Percentiles rank a stretch among this genome's conserved stretches.
phyloP scores from a whole-genome alignment of 345 rosid genomes.

The Salix exigua region DNA sequence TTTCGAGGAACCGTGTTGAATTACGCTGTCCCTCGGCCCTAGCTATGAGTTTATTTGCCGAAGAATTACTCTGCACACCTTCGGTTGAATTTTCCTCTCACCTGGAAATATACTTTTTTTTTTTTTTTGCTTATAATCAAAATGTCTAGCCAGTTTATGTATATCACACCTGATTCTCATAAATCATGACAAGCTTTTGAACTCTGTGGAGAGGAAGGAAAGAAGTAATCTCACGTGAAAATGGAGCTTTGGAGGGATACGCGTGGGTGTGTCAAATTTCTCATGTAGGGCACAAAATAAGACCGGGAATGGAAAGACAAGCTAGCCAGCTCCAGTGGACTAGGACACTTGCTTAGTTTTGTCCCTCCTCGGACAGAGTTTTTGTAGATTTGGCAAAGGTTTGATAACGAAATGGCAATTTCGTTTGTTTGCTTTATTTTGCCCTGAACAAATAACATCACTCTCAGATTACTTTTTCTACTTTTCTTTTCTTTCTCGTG shows the following conservation, averaged over 20 bases:
- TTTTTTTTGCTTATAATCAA: too few relatives aligned
- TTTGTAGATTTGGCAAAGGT: background rate
- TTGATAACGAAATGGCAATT: background rate
- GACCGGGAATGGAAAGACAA: background rate
- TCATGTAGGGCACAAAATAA: background rate
- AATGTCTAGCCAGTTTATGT: too few relatives aligned
- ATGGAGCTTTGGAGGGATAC: background rate
- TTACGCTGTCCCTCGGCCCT: background rate
- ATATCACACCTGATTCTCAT: too few relatives aligned
- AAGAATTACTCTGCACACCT: too few relatives aligned
- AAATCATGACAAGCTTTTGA: too few relatives aligned
- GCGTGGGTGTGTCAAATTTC: too few relatives aligned
- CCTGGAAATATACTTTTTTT: too few relatives aligned
- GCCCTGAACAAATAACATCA: too few relatives aligned
- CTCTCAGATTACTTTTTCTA: too few relatives aligned
- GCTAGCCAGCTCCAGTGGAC: background rate
- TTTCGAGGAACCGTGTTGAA: background rate
- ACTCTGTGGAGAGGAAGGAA: too few relatives aligned
- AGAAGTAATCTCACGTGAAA: background rate
- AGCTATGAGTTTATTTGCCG: background rate
- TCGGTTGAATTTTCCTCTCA: too few relatives aligned
- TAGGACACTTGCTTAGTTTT: background rate
- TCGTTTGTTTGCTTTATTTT: background rate
- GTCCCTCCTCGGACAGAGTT: background rate
- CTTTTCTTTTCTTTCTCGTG: too few relatives aligned